Conservation (phyloP, 1,284 basidiomycete genomes). For the Boletus calvinii region DNA sequence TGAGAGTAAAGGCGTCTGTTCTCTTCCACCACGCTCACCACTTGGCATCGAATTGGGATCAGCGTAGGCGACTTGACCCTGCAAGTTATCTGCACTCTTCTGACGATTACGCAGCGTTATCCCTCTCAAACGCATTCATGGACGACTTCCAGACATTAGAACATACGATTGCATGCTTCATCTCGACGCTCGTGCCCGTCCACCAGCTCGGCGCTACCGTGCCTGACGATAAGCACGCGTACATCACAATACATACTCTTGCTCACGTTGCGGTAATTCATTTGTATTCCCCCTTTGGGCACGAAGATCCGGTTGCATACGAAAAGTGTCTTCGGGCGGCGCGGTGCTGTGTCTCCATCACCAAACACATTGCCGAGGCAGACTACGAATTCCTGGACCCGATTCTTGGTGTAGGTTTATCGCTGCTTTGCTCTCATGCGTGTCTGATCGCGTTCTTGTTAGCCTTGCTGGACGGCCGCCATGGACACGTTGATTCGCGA, state of each 20-base stretch:
- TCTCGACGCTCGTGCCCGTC: conserved; percentile 59
- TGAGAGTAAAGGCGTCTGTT: conserved; percentile 73
- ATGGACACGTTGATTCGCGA: conserved; percentile 66
- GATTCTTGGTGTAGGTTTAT: conserved; percentile 60
- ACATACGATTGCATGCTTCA: conserved; percentile 59
- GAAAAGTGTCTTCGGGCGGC: conserved; percentile 65
- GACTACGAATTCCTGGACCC: conserved; percentile 73
- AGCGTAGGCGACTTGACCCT: conserved; percentile 43
- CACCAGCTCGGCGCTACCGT: conserved; percentile 60
- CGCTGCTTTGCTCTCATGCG: conserved; percentile 3
- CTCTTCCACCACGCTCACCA: conserved; percentile 66
- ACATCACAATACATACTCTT: conserved; percentile 63
- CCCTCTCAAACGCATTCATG: conserved; percentile 46
- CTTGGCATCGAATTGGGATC: conserved; percentile 58
- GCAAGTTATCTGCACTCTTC: conserved; percentile 13
- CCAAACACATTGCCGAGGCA: conserved; percentile 58
- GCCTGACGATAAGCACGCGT: conserved; percentile 56
- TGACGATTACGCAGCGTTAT: conserved; percentile 36
- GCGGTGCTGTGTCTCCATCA: conserved; percentile 53
- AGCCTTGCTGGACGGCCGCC: conserved; percentile 71
- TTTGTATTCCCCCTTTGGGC: conserved; percentile 60
- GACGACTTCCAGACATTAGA: conserved; percentile 63
- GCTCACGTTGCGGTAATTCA: conserved; percentile 67
- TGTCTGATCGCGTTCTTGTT: conserved; percentile 11
- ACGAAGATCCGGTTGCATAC: conserved; percentile 57